A percentile compares a stretch with the other conserved stretches of the same genome.
Evolutionary conservation across 177 flowering plant genomes (phyloP).

Genomic region (Telopea speciosissima): DNA sequence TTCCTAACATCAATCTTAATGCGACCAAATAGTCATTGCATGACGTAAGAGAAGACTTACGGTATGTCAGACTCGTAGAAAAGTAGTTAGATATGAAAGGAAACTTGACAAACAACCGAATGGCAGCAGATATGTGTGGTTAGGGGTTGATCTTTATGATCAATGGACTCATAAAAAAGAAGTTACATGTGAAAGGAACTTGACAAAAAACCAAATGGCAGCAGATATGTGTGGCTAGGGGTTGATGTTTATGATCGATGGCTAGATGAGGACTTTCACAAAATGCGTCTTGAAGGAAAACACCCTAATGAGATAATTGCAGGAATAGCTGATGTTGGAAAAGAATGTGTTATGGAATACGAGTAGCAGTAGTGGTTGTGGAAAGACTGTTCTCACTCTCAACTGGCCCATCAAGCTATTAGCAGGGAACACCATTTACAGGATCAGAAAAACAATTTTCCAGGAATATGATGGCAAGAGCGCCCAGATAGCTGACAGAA

Average conservation of each 20-base stretch:
- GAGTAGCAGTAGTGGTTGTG: background rate
- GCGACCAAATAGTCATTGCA: slow-evolving; percentile 17
- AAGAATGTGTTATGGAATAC: slow-evolving; percentile 9
- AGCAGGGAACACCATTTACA: slow-evolving; percentile 66
- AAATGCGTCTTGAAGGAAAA: slow-evolving; percentile 25
- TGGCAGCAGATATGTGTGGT: too few relatives aligned
- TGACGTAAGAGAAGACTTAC: slow-evolving; percentile 40
- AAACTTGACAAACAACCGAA: too few relatives aligned
- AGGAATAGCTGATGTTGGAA: background rate
- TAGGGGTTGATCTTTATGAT: too few relatives aligned
- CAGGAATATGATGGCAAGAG: slow-evolving; percentile 10
- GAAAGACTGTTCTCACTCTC: background rate
- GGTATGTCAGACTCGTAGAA: too few relatives aligned
- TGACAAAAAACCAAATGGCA: slow-evolving; percentile 32
- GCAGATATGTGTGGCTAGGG: slow-evolving; percentile 50
- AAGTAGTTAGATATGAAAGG: too few relatives aligned
- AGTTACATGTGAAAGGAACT: slow-evolving; percentile 20
- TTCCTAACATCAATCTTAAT: slow-evolving; percentile 28
- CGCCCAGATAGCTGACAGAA: slow-evolving; percentile 12
- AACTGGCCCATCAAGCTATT: slow-evolving; percentile 19
- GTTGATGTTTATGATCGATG: slow-evolving; percentile 44
- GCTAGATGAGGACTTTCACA: slow-evolving; percentile 48
- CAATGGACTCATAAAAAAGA: slow-evolving; percentile 31
- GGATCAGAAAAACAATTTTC: slow-evolving; percentile 39
- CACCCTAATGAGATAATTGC: slow-evolving; percentile 29